These are phyloP conservation scores for Flagelloscypha sp. DNA, from an alignment of 768 basidiomycete genomes.

Conservation along the genomic window DNA sequence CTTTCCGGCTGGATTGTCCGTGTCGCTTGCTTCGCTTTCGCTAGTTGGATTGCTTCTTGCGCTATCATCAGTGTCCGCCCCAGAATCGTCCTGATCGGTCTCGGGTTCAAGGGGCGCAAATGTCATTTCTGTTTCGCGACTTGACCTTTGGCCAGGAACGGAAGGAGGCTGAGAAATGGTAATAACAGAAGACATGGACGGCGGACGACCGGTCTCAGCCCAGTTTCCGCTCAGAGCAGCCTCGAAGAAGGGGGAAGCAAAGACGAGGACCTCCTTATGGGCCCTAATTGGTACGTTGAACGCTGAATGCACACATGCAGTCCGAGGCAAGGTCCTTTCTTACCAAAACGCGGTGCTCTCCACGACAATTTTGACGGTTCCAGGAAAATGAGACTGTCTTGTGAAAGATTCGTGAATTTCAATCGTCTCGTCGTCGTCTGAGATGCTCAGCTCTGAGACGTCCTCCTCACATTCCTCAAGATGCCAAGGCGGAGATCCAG, in stretches of 20 bases:
- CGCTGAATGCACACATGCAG: conserved; percentile 7
- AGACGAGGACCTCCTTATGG: conserved; percentile 86
- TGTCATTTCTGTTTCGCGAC: conserved; percentile 43
- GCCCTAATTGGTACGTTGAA: conserved; percentile 42
- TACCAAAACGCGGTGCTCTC: conserved; percentile 88
- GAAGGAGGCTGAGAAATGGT: conserved; percentile 73
- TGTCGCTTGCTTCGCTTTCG: conserved; percentile 23
- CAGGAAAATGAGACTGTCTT: conserved; percentile 58
- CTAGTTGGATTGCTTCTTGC: conserved; percentile 15
- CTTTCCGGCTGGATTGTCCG: conserved; percentile 11
- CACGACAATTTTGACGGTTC: conserved; percentile 86
- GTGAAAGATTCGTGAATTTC: conserved; percentile 79
- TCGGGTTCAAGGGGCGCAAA: conserved; percentile 54
- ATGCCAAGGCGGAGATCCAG: conserved; percentile 74
- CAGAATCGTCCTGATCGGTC: conserved; percentile 35
- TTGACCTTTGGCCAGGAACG: conserved; percentile 41
- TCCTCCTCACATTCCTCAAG: conserved; percentile 68
- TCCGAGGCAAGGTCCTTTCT: conserved; percentile 17
- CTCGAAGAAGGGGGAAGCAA: conserved; percentile 93
- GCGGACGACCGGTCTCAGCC: conserved; percentile 80
- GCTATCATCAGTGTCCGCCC: conserved; percentile 32
- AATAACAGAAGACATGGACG: conserved; percentile 74
- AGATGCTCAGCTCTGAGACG: conserved; percentile 59
- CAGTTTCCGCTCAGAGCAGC: conserved; percentile 85
- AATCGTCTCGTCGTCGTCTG: conserved; percentile 61